Conservation (phyloP, 2,329 filamentous ascomycete species). For the Raffaelea deltoideospora region DNA sequence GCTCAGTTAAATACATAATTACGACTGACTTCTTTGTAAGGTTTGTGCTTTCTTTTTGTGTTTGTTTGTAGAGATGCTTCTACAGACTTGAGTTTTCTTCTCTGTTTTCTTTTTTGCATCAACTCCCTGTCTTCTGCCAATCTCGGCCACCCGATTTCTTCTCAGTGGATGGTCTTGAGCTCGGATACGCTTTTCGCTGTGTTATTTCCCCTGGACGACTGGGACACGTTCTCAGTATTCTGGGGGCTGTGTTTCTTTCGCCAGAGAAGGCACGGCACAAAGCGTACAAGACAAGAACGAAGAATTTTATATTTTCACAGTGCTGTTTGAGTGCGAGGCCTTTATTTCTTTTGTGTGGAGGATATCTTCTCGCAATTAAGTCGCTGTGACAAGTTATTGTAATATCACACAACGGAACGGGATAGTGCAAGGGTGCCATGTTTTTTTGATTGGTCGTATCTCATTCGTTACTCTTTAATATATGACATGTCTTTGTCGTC, state of each 20-base stretch:
- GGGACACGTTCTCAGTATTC: too few species aligned
- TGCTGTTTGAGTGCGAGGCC: conserved; percentile 26
- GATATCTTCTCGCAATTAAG: conserved; percentile 24
- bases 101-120: background rate
- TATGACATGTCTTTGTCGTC: too few species aligned
- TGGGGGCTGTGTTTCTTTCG: too few species aligned
- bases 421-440: background rate
- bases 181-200: conserved; percentile 12
- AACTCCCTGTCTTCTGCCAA: conserved; percentile 20
- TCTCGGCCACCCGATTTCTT: conserved; percentile 18
- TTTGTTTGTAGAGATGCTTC: background rate
- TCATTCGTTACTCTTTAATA: too few species aligned
- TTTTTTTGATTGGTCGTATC: background rate
- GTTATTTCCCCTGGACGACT: too few species aligned
- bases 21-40: background rate
- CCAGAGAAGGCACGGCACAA: conserved; percentile 2
- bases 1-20: too few species aligned
- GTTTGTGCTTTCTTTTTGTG: background rate
- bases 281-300: conserved; percentile 22
- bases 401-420: too few species aligned
- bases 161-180: conserved; percentile 22
- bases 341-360: conserved; percentile 17
- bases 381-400: conserved; percentile 19
- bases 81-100: background rate
- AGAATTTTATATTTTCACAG: conserved; percentile 10